Conservation (phyloP, 2,329 filamentous ascomycete species). For the Paracorniculantispora psalliotae region DNA sequence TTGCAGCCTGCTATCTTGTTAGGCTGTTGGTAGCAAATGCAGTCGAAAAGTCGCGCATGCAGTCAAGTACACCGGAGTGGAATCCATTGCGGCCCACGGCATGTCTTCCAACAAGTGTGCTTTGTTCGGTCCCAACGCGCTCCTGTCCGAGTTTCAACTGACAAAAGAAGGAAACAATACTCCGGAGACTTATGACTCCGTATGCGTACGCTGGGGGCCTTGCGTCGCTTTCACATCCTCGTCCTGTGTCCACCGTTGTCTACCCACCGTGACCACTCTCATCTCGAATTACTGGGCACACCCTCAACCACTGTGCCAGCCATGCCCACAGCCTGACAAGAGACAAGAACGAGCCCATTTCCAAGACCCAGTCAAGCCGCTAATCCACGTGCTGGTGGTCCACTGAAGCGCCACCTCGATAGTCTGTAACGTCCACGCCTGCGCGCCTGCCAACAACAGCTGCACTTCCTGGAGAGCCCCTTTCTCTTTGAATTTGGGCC, state of each 20-base stretch:
- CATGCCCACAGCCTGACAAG: not conserved
- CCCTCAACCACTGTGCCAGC: not conserved
- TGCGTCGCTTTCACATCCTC: too few species aligned
- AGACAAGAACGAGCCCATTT: not conserved
- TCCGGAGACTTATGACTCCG: not conserved
- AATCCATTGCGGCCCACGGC: not conserved
- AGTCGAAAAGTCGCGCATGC: too few species aligned
- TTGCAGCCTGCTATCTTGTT: not conserved
- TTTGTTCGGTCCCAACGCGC: too few species aligned
- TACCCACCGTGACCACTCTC: too few species aligned
- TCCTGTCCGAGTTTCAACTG: too few species aligned
- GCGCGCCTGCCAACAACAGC: not conserved
- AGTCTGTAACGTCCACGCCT: not conserved
- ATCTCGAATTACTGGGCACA: not conserved
- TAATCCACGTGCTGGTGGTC: constrained; percentile 10
- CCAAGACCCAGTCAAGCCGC: constrained; percentile 3
- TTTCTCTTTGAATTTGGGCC: not conserved
- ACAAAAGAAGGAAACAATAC: not conserved
- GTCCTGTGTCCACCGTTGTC: too few species aligned
- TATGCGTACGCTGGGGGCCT: too few species aligned
- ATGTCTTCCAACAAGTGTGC: too few species aligned
- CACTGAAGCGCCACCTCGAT: constrained; percentile 12
- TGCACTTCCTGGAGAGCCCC: not conserved
- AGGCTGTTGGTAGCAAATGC: not conserved
- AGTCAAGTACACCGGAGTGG: too few species aligned